These are phyloP conservation scores for Blumeria graminis DNA, from an alignment of 2,329 filamentous ascomycete genomes.

Conservation along the genomic window DNA sequence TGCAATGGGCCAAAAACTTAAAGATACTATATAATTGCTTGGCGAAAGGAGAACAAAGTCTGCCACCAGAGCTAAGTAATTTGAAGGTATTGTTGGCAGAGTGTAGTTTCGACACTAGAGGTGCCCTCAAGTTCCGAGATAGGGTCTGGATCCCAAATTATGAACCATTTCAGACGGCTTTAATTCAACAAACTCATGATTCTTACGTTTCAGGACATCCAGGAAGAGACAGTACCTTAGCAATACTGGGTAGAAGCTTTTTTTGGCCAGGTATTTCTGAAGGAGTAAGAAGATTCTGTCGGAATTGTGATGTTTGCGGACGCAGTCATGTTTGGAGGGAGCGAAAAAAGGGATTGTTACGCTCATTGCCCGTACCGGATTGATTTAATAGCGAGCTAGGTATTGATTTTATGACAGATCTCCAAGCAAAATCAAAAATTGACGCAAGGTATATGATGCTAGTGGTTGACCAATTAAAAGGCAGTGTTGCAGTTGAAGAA, in stretches of 20 bases:
- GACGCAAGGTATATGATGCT: neutral
- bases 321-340: too few relatives aligned
- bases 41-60: neutral
- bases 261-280: neutral
- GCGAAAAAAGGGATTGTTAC: neutral
- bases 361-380: neutral
- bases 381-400: neutral
- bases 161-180: neutral
- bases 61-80: neutral
- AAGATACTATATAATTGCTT: neutral
- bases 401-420: neutral
- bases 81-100: neutral
- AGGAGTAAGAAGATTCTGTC: neutral
- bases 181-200: constrained; percentile 1
- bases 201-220: neutral
- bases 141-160: neutral
- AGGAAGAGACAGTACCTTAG: neutral
- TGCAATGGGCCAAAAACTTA: neutral
- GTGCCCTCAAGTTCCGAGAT: neutral
- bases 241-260: too few relatives aligned
- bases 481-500: neutral
- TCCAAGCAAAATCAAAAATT: neutral
- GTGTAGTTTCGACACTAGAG: neutral
- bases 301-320: neutral
- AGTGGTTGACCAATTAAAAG: neutral